phyloP scores from a whole-genome alignment of 176 grass and related monocot genomes.

The Musa beccarii region DNA sequence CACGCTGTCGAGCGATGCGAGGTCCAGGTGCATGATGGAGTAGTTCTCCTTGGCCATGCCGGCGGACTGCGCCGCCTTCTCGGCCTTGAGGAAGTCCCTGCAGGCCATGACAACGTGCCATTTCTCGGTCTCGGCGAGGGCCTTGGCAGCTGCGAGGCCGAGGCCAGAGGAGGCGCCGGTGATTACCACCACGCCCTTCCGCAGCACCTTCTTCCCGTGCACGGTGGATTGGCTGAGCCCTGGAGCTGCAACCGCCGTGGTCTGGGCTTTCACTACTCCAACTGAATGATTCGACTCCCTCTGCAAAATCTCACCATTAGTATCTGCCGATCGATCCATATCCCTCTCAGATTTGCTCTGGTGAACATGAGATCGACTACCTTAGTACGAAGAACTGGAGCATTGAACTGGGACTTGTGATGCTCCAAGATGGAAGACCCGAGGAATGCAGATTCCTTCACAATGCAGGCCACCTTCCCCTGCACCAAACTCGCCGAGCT shows the following conservation, averaged over 20 bases:
- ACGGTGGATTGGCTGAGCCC: slow-evolving; percentile 3
- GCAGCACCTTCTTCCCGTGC: slow-evolving; percentile 55
- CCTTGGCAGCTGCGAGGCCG: slow-evolving; percentile 73
- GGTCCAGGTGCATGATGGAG: slow-evolving; percentile 74
- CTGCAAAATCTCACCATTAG: slow-evolving; percentile 7
- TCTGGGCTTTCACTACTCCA: slow-evolving; percentile 35
- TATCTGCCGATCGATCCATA: neutral
- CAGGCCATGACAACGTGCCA: slow-evolving; percentile 96
- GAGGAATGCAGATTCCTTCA: slow-evolving; percentile 31
- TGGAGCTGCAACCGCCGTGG: slow-evolving; percentile 38
- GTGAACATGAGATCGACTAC: neutral
- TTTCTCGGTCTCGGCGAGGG: slow-evolving; percentile 61
- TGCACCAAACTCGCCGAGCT: neutral
- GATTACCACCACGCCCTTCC: slow-evolving; percentile 76
- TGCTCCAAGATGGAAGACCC: slow-evolving; percentile 25
- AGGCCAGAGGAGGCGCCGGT: slow-evolving; percentile 80
- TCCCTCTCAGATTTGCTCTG: neutral
- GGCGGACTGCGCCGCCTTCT: slow-evolving; percentile 54
- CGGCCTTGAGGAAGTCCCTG: slow-evolving; percentile 77
- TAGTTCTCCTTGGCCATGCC: slow-evolving; percentile 71
- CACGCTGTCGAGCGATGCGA: slow-evolving; percentile 84
- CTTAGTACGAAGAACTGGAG: neutral
- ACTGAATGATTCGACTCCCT: slow-evolving; percentile 1
- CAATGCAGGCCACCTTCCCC: slow-evolving; percentile 12
- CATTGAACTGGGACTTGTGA: slow-evolving; percentile 8